phyloP scores from a whole-genome alignment of 2,329 filamentous ascomycete species.

The Colletotrichum sp. region DNA sequence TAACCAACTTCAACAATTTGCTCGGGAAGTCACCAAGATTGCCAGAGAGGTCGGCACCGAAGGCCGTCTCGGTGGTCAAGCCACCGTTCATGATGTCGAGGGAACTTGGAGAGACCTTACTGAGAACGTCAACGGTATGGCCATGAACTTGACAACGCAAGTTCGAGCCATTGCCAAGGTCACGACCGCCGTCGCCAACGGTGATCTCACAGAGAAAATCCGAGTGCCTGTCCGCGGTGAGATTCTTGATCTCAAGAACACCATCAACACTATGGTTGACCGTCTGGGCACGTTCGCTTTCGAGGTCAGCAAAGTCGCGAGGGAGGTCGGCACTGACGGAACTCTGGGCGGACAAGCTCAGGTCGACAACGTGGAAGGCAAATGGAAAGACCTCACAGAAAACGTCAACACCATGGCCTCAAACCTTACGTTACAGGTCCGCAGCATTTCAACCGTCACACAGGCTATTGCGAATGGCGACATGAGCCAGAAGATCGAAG shows the following conservation, averaged over 20 bases:
- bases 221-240: conserved; percentile 92
- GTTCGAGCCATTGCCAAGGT: conserved; percentile 97
- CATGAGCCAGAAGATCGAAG: conserved; percentile 94
- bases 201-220: conserved; percentile 95
- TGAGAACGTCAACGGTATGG: conserved; percentile 97
- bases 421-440: conserved; percentile 76
- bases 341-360: conserved; percentile 92
- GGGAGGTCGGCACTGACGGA: conserved; percentile 95
- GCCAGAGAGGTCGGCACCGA: conserved; percentile 97
- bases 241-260: conserved; percentile 93
- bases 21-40: conserved; percentile 94
- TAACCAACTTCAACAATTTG: conserved; percentile 95
- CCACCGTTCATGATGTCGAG: conserved; percentile 93
- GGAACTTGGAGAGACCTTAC: conserved; percentile 97
- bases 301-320: conserved; percentile 93
- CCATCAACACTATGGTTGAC: conserved; percentile 99
- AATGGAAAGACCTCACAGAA: conserved; percentile 96
- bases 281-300: conserved; percentile 95
- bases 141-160: conserved; percentile 96
- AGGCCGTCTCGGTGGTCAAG: conserved; percentile 90
- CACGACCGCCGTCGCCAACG: conserved; percentile 91
- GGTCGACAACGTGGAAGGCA: conserved; percentile 93
- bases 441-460: conserved; percentile 91
- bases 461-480: conserved; percentile 95
- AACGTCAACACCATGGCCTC: conserved; percentile 82